Evolutionary conservation across 352 stramenopile genomes (phyloP).

Genomic region (Peronosclerospora sorghi): DNA sequence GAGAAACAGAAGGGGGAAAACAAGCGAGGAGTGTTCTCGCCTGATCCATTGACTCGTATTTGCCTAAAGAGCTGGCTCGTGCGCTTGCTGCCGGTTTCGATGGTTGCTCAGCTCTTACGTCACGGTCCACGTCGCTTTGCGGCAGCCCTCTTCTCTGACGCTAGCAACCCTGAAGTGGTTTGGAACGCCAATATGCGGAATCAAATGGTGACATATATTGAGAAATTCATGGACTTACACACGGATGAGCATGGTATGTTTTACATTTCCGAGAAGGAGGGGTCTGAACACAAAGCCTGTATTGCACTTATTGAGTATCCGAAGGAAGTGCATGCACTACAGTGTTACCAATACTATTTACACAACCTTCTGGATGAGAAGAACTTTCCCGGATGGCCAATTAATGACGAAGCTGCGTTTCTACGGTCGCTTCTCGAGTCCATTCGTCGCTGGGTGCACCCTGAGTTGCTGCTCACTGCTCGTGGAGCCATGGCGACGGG

Average conservation of each 20-base stretch:
- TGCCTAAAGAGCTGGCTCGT: constrained; percentile 81
- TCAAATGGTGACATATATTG: constrained; percentile 81
- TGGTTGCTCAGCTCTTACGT: constrained; percentile 75
- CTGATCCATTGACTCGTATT: constrained; percentile 70
- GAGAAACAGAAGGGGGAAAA: constrained; percentile 70
- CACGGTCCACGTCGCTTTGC: constrained; percentile 69
- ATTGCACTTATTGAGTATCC: constrained; percentile 76
- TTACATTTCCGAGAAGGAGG: constrained; percentile 53
- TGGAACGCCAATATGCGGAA: constrained; percentile 78
- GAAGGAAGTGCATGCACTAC: constrained; percentile 70
- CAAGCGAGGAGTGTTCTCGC: constrained; percentile 73
- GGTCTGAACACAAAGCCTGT: constrained; percentile 64
- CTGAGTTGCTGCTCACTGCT: constrained; percentile 29
- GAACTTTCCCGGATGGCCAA: constrained; percentile 80
- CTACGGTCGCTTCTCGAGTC: constrained; percentile 62
- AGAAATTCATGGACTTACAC: constrained; percentile 78
- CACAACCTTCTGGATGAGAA: constrained; percentile 81
- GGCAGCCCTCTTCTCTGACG: constrained; percentile 67
- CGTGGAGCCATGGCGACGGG: constrained; percentile 32
- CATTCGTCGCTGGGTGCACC: constrained; percentile 68
- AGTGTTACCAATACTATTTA: constrained; percentile 84
- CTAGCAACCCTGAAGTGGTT: constrained; percentile 79
- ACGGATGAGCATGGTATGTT: constrained; percentile 60
- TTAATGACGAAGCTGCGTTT: constrained; percentile 75
- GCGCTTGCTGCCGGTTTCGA: constrained; percentile 68